Conservation (phyloP, 257 asterid genomes). For the Primulina tabacum region DNA sequence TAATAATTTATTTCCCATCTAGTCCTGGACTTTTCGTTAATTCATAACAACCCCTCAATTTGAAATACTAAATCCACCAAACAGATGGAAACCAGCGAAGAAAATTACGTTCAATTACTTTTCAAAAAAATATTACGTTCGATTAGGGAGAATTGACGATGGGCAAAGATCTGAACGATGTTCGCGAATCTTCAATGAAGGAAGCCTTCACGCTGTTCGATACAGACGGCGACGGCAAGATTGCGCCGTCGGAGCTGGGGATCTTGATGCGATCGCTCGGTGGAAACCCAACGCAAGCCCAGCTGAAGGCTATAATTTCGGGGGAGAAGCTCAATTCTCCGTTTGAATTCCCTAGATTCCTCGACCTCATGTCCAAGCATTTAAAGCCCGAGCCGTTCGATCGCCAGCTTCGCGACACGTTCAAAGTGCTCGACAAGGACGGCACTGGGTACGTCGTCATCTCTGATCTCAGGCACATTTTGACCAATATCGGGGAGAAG, state of each 20-base stretch:
- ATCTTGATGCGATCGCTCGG: conserved; percentile 92
- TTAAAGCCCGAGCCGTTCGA: conserved; percentile 96
- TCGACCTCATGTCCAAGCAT: conserved; percentile 86
- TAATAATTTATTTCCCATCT: too few relatives aligned
- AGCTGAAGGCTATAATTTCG: conserved; percentile 63
- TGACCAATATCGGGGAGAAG: conserved; percentile 88
- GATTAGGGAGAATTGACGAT: too few relatives aligned
- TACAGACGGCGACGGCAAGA: conserved; percentile 91
- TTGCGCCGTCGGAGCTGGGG: conserved; percentile 86
- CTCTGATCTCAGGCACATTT: conserved; percentile 85
- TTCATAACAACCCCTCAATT: conserved; percentile 28
- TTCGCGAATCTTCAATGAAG: conserved; percentile 76
- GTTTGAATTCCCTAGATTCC: conserved; percentile 68
- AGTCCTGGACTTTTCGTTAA: background rate
- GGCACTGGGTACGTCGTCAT: conserved; percentile 71
- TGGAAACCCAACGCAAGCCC: conserved; percentile 93
- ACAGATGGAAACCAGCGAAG: background rate
- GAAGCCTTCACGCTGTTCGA: conserved; percentile 92
- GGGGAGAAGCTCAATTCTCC: conserved; percentile 72
- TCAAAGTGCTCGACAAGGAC: conserved; percentile 91
- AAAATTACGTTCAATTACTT: conserved; percentile 16
- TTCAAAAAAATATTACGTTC: conserved; percentile 2
- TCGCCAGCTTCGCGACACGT: conserved; percentile 92
- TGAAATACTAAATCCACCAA: conserved; percentile 19
- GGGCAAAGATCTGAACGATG: conserved; percentile 94